phyloP scores from a whole-genome alignment of 257 asterid genomes.

The Ajuga chamaepitys region DNA sequence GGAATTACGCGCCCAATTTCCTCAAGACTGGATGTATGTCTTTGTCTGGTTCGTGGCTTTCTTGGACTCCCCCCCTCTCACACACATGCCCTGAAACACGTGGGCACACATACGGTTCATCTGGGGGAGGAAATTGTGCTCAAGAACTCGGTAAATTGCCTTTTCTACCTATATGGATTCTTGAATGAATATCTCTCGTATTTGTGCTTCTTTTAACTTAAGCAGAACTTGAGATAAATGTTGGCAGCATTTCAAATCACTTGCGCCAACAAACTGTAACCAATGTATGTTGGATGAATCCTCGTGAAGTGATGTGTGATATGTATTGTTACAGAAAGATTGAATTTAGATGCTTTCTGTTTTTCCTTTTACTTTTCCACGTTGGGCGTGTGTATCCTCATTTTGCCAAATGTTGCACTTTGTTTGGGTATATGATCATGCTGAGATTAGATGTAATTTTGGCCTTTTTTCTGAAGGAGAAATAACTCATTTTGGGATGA shows the following conservation, averaged over 20 bases:
- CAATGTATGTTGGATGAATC: too few species aligned
- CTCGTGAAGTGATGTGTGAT: too few species aligned
- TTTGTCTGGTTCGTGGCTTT: background rate
- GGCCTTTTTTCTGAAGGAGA: background rate
- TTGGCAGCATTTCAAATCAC: too few species aligned
- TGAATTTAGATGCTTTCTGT: too few species aligned
- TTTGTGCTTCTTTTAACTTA: background rate
- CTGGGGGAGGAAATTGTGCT: background rate
- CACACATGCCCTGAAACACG: too few species aligned
- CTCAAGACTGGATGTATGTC: too few species aligned
- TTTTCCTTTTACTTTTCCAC: too few species aligned
- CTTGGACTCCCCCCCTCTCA: background rate
- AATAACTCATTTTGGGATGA: background rate
- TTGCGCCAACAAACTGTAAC: too few species aligned
- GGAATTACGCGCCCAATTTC: too few species aligned
- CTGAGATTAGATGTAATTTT: background rate
- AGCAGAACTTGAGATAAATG: background rate
- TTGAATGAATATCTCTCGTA: background rate
- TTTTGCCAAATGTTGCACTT: background rate
- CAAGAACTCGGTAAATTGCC: slow-evolving; percentile 4
- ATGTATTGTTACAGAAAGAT: too few species aligned
- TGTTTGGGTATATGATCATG: background rate
- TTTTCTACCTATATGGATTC: background rate
- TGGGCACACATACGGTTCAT: background rate
- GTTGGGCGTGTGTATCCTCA: background rate